Base-by-base conservation (phyloP, 305 asterid species). In the Lippia alba region DNA sequence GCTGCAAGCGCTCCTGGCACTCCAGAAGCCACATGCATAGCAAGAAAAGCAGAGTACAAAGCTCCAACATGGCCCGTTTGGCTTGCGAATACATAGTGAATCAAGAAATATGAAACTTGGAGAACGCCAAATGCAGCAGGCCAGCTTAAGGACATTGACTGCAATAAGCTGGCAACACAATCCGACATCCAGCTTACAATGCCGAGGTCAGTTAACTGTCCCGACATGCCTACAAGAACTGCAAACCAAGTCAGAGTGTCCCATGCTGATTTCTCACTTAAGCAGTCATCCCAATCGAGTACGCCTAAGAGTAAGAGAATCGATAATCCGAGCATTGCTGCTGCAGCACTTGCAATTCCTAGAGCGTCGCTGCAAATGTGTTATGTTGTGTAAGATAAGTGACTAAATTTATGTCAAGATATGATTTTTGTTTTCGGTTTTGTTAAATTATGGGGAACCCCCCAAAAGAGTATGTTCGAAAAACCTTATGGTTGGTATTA, bases 61-160 rank as follows among this genome's bases (percentile, higher is more conserved):
- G 97, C 96, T 66, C 97, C 97, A n/a, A 92, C 97, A 32, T 92
- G 97, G 51, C 96, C 97, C 19, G 94, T 90, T 72, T 90, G 97
- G 70, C 97, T 92, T 9, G 97, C 97, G 34, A 90, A 92, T 71
- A 91, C 76, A 80, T 91, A 91, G 82, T 91, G 96, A 70, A 89
- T 91, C 54, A 80, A 59, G 82, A 91, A 92, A 70, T 92, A 92
- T 54, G 96, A 74, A 7, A 78, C 89, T 71, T 92, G 98, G 71
- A 92, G 96, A 76, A 88, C 80, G 57, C 71, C 78, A 70, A 92
- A 89, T 32, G 96, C 92, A 41, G 84, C 84, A 0, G 96, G 96
- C 98, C 96, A 92, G 80, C 94, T 85, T 83, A 92, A 61, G 12
- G 97, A 90, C 63, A 92, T 66, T 7, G 91, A 82, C 36, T 72